These are phyloP conservation scores for Yamadazyma sp. DNA, from an alignment of 805 yeast genomes.

Conservation along the genomic window DNA sequence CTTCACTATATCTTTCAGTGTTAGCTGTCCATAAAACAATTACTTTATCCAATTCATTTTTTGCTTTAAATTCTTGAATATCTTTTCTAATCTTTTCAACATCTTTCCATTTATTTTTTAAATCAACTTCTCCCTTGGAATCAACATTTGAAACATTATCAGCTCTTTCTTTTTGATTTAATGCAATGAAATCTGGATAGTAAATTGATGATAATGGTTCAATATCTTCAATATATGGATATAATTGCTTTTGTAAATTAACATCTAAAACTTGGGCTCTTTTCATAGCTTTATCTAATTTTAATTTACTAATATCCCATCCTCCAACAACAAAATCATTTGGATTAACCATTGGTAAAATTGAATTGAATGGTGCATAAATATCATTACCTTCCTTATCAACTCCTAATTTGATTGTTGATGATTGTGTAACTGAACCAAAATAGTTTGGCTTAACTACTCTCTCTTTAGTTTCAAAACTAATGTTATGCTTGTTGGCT, in stretches of 20 bases:
- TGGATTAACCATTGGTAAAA: slow-evolving; percentile 86
- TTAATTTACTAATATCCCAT: slow-evolving; percentile 83
- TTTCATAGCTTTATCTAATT: slow-evolving; percentile 74
- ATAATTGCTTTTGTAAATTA: slow-evolving; percentile 75
- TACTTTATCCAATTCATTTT: slow-evolving; percentile 77
- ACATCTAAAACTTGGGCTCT: slow-evolving; percentile 86
- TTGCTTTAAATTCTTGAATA: slow-evolving; percentile 70
- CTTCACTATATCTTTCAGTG: slow-evolving; percentile 87
- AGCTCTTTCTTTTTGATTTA: slow-evolving; percentile 90
- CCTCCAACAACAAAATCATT: slow-evolving; percentile 89
- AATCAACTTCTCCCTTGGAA: slow-evolving; percentile 46
- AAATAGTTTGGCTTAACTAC: slow-evolving; percentile 73
- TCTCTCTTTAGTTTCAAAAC: slow-evolving; percentile 82
- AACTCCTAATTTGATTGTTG: slow-evolving; percentile 86
- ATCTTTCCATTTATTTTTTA: slow-evolving; percentile 78
- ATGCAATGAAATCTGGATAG: slow-evolving; percentile 95
- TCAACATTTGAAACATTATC: slow-evolving; percentile 73
- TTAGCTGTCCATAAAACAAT: slow-evolving; percentile 96
- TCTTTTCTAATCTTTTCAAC: slow-evolving; percentile 84
- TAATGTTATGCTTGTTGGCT: slow-evolving; percentile 77
- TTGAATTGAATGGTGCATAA: slow-evolving; percentile 86
- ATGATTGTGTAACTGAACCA: slow-evolving; percentile 92
- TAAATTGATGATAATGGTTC: slow-evolving; percentile 82
- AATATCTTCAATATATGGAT: slow-evolving; percentile 55
- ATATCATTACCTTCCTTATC: slow-evolving; percentile 79